Evolutionary conservation across 2,329 filamentous ascomycete genomes (phyloP).

Genomic region (Clonostachys byssicola): DNA sequence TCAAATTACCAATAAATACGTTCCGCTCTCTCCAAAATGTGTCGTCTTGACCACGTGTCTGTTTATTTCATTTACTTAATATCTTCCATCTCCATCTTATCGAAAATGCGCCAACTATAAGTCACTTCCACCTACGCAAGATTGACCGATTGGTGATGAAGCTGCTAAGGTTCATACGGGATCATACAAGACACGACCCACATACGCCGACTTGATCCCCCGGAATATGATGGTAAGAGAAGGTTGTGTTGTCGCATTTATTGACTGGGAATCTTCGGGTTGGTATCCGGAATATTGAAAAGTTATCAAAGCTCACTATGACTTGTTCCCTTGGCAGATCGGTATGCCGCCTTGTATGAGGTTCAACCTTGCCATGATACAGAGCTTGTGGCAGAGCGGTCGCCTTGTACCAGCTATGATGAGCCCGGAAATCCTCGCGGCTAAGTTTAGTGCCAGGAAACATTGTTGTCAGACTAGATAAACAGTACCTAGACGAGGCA

Average conservation of each 20-base stretch:
- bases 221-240: slow-evolving; percentile 19
- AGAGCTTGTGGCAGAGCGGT: slow-evolving; percentile 14
- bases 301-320: slow-evolving; percentile 18
- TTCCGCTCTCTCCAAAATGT: too few relatives aligned
- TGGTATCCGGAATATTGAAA: slow-evolving; percentile 27
- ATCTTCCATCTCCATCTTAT: too few relatives aligned
- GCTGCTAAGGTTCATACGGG: slow-evolving; percentile 12
- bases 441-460: neutral
- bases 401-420: slow-evolving; percentile 10
- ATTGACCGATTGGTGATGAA: slow-evolving; percentile 9
- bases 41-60: too few relatives aligned
- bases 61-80: too few relatives aligned
- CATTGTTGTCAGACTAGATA: too few relatives aligned
- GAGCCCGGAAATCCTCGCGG: slow-evolving; percentile 9
- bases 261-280: slow-evolving; percentile 25
- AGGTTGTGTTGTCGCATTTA: slow-evolving; percentile 16
- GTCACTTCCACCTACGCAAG: too few relatives aligned
- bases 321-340: slow-evolving; percentile 4
- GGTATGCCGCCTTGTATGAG: slow-evolving; percentile 7
- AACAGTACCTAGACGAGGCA: too few relatives aligned
- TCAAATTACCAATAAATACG: too few relatives aligned
- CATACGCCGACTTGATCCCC: slow-evolving; percentile 16
- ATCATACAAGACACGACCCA: slow-evolving; percentile 13
- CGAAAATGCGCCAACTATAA: too few relatives aligned
- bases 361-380: slow-evolving; percentile 10